Evolutionary conservation across 345 rosid species (phyloP).

Genomic region (Orychophragmus violaceus): DNA sequence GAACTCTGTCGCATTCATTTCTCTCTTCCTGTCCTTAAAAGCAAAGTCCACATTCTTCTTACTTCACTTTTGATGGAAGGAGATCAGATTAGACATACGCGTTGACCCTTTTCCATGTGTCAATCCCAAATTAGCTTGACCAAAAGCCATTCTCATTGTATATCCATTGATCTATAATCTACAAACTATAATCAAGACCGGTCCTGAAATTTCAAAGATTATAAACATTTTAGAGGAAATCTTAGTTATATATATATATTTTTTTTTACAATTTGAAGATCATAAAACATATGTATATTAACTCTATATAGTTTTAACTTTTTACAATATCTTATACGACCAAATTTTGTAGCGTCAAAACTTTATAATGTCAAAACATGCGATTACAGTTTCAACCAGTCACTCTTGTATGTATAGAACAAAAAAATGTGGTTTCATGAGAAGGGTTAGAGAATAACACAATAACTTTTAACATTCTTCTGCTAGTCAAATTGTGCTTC

Average conservation of each 20-base stretch:
- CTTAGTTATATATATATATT: no score
- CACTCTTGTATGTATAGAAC: neutral
- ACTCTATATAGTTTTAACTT: neutral
- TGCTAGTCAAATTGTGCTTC: neutral
- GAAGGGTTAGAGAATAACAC: neutral
- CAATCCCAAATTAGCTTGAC: neutral
- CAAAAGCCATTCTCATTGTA: neutral
- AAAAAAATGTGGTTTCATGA: neutral
- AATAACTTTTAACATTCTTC: neutral
- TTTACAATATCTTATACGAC: neutral
- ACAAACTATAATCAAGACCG: constrained; percentile 4
- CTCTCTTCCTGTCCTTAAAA: constrained; percentile 13
- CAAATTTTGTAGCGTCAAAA: neutral
- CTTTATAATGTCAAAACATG: neutral
- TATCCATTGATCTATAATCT: neutral
- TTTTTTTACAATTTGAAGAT: no score
- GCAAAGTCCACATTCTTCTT: constrained; percentile 5
- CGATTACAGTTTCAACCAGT: neutral
- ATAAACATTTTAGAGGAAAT: no score
- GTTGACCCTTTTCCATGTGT: constrained; percentile 23
- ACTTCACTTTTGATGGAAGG: constrained; percentile 3
- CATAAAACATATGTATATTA: no score
- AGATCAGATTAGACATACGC: constrained; percentile 21
- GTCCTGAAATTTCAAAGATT: no score
- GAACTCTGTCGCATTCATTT: constrained; percentile 15